These are phyloP conservation scores for Alternaria longipes DNA, from an alignment of 2,329 filamentous ascomycete genomes.

Conservation along the genomic window DNA sequence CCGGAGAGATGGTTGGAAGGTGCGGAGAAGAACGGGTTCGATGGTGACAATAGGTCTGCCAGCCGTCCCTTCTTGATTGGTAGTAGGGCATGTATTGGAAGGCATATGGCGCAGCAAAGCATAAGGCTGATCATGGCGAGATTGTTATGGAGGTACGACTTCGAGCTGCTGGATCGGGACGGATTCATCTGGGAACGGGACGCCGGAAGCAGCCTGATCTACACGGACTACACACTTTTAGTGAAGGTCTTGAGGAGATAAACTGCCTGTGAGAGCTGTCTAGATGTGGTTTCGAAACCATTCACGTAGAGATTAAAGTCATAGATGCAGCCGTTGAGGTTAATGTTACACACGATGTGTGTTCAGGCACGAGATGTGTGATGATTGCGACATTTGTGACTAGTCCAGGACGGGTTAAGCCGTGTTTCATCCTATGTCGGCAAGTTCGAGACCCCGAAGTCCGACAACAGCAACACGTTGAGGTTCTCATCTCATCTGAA, in stretches of 20 bases:
- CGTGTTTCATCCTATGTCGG: neutral
- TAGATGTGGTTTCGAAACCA: neutral
- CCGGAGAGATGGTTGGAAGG: constrained; percentile 7
- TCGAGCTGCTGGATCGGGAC: constrained; percentile 4
- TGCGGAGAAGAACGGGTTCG: constrained; percentile 4
- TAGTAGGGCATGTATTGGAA: constrained; percentile 1
- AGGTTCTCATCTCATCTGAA: neutral
- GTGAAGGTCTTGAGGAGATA: neutral
- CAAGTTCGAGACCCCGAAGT: neutral
- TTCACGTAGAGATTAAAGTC: neutral
- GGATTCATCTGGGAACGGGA: constrained; percentile 4
- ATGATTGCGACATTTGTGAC: neutral
- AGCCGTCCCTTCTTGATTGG: constrained; percentile 7
- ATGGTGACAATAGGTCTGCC: constrained; percentile 2
- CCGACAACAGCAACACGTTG: neutral
- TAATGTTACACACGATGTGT: neutral
- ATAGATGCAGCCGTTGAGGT: neutral
- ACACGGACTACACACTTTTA: constrained; percentile 2
- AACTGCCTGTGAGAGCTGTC: neutral
- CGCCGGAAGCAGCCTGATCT: constrained; percentile 6
- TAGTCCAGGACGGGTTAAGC: neutral
- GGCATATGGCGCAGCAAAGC: constrained; percentile 8
- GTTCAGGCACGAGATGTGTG: neutral
- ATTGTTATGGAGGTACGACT: constrained; percentile 2
- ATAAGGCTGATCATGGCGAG: constrained; percentile 5